phyloP scores from a whole-genome alignment of 768 basidiomycete species.

The Lactarius evosmus region DNA sequence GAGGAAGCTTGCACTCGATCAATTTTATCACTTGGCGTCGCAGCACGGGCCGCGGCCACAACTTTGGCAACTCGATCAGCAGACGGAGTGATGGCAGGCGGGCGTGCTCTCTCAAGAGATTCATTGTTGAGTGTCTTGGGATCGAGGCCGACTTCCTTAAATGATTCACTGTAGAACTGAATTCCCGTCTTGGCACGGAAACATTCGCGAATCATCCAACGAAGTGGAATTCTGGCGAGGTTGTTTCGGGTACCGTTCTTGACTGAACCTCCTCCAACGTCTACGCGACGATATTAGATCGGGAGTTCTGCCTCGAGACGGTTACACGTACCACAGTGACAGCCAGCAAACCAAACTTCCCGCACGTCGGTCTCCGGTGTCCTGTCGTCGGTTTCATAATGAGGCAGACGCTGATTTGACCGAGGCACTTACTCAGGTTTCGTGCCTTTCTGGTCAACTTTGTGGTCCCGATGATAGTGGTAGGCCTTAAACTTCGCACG shows the following conservation, averaged over 20 bases:
- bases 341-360: constrained; percentile 81
- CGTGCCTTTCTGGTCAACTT: constrained; percentile 45
- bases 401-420: constrained; percentile 31
- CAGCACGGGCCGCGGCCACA: background rate
- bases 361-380: constrained; percentile 59
- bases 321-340: constrained; percentile 56
- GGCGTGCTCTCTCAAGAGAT: too few relatives aligned
- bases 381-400: constrained; percentile 16
- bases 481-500: constrained; percentile 52
- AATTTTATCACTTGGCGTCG: constrained; percentile 17
- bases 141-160: constrained; percentile 34
- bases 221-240: constrained; percentile 66
- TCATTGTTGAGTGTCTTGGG: constrained; percentile 31
- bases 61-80: too few relatives aligned
- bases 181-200: constrained; percentile 47
- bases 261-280: constrained; percentile 73
- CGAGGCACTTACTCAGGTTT: constrained; percentile 50
- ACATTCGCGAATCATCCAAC: constrained; percentile 53
- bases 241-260: constrained; percentile 53
- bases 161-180: constrained; percentile 37
- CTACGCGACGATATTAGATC: constrained; percentile 35
- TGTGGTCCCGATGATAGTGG: constrained; percentile 36
- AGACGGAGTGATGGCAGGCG: too few relatives aligned
- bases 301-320: background rate
- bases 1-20: constrained; percentile 13